These are phyloP conservation scores for Tilletia horrida DNA, from an alignment of 1,284 basidiomycete species.

Conservation along the genomic window DNA sequence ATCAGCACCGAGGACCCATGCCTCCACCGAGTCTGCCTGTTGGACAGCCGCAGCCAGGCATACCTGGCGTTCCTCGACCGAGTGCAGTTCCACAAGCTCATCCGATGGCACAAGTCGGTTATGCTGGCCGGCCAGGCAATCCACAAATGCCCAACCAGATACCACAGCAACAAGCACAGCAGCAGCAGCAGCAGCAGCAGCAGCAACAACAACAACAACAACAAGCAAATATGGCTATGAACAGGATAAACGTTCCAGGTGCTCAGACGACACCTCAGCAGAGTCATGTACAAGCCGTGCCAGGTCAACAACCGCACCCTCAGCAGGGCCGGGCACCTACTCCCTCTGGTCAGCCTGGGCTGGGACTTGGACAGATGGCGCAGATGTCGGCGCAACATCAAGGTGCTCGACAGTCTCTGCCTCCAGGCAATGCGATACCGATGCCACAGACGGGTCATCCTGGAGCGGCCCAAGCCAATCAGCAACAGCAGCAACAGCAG, in stretches of 20 bases:
- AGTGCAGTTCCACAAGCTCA: no score
- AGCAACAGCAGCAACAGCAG: background rate
- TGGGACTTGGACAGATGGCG: conserved; percentile 12
- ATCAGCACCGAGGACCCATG: conserved; percentile 1
- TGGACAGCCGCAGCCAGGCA: background rate
- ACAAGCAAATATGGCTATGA: conserved; percentile 18
- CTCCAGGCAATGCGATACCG: no score
- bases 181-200: conserved; percentile 30
- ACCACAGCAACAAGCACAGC: conserved; percentile 17
- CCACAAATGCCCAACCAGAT: conserved; percentile 1
- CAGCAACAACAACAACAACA: conserved; percentile 33
- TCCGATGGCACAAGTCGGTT: conserved; percentile 1
- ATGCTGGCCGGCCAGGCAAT: background rate
- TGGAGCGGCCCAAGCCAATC: background rate
- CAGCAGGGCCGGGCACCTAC: conserved; percentile 20
- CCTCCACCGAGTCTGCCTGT: background rate
- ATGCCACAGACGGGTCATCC: no score
- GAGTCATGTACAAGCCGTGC: conserved; percentile 22
- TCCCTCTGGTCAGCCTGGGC: background rate
- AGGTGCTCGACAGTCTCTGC: no score
- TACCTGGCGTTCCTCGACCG: background rate
- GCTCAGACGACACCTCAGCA: background rate
- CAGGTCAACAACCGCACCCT: conserved; percentile 20
- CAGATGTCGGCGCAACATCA: background rate
- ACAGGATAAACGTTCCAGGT: background rate